phyloP scores from a whole-genome alignment of 2,329 filamentous ascomycete genomes.

The Colletotrichum sp. region DNA sequence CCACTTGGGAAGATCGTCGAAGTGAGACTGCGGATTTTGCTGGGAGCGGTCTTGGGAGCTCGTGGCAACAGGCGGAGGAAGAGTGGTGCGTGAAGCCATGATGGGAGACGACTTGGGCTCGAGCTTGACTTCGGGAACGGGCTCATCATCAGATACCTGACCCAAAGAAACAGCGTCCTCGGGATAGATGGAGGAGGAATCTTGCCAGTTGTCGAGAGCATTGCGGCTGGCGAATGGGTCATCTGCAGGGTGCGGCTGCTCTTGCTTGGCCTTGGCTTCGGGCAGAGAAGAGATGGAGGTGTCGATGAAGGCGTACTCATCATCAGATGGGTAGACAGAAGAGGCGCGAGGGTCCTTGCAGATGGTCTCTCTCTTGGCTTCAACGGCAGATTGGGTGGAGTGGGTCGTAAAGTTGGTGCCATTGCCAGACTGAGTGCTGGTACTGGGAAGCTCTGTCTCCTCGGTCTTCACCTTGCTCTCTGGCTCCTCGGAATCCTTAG shows the following conservation, averaged over 20 bases:
- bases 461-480: not conserved
- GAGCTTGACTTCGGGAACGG: not conserved
- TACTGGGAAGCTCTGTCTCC: not conserved
- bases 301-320: slow-evolving; percentile 5
- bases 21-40: not conserved
- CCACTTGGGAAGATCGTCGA: slow-evolving; percentile 16
- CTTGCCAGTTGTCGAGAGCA: not conserved
- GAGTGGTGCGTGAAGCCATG: not conserved
- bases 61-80: not conserved
- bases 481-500: not conserved
- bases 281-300: not conserved
- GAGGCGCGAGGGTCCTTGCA: not conserved
- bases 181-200: slow-evolving; percentile 16
- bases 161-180: not conserved
- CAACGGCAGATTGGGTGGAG: not conserved
- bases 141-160: not conserved
- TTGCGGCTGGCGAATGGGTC: not conserved
- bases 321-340: not conserved
- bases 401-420: not conserved
- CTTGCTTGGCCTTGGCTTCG: not conserved
- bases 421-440: not conserved
- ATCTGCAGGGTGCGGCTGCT: not conserved
- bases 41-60: not conserved
- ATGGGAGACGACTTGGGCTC: not conserved
- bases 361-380: not conserved